Evolutionary conservation across 768 basidiomycete species (phyloP), one percentile per base, ranked within the genome.

Genomic region (Tephrocybe sp.): DNA sequence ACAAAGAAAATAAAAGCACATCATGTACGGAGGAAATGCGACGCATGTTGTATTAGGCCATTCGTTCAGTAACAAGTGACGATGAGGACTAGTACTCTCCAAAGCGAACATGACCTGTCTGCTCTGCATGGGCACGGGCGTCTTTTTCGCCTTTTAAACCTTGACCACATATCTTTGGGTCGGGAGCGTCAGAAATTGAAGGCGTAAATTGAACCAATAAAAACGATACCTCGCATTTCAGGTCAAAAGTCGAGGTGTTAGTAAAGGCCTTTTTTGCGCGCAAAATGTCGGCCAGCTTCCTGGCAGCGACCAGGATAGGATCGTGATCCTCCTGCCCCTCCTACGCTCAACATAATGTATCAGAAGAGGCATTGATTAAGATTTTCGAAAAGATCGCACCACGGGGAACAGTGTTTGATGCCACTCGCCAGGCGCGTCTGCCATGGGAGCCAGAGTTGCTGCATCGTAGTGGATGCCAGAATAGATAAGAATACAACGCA

Each of bases 381-480:
- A n/a, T n/a, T n/a, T n/a, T n/a, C n/a, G n/a, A n/a, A 16, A 24
- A 18, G 37, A n/a, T 16, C 78, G 60, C 51, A 77, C 81, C 9
- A 83, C 71, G 7, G 84, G 84, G 61, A 92, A 91, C 41, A 89
- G 63, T 2, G 88, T 92, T 60, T 92, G 88, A 67, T 97, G 94
- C 79, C 94, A 99, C 50, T 90, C 93, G 22, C 72, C 61, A 0
- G 91, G 89, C 2, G 88, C 90, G 39, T 84, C 83, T 8, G 73
- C 71, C 66, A 80, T 75, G 0, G 92, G 97, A 13, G 94, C 83
- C 33, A 94, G 70, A 0, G 89, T 85, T 4, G 87, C 82, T 8
- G 91, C 91, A 65, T 99, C 95, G 66, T 99, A 99, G 65, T 98
- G 94, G 39, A 97, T 97, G 2, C 95, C 95, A 0, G 90, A 92